These are phyloP conservation scores for Penicillium roqueforti DNA, from an alignment of 495 filamentous ascomycete genomes.

Conservation along the genomic window DNA sequence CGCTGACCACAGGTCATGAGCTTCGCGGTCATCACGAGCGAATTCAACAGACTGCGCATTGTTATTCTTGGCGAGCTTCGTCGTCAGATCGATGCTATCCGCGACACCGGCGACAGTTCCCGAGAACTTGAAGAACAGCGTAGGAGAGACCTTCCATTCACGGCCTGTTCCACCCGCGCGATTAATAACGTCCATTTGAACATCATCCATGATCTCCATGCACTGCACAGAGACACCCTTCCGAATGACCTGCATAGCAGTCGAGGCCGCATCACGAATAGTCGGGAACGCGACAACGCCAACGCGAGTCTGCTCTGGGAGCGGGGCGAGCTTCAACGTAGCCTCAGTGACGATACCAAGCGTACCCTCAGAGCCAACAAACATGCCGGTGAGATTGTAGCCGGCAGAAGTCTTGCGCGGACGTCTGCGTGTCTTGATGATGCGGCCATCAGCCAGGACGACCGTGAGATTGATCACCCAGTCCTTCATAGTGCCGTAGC, in stretches of 20 bases:
- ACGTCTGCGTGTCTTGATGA: constrained; percentile 72
- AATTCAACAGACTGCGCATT: constrained; percentile 74
- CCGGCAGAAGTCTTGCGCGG: constrained; percentile 75
- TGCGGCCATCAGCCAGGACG: constrained; percentile 84
- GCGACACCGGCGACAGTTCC: constrained; percentile 72
- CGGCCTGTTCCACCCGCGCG: constrained; percentile 65
- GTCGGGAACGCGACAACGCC: constrained; percentile 77
- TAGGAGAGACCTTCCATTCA: constrained; percentile 73
- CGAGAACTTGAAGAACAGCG: constrained; percentile 92
- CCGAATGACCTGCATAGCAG: constrained; percentile 73
- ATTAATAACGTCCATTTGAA: constrained; percentile 94
- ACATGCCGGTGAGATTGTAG: constrained; percentile 80
- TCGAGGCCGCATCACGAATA: constrained; percentile 74
- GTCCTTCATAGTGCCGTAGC: constrained; percentile 95
- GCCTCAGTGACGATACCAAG: constrained; percentile 85
- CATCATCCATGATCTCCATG: constrained; percentile 89
- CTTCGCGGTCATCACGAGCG: constrained; percentile 63
- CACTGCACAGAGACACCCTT: constrained; percentile 81
- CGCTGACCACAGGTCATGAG: constrained; percentile 78
- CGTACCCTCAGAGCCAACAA: constrained; percentile 91
- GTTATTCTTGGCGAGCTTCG: constrained; percentile 56
- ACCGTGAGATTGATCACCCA: constrained; percentile 91
- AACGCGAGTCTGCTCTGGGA: constrained; percentile 73
- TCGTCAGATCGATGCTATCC: constrained; percentile 75
- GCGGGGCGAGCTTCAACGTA: constrained; percentile 75